Conservation (phyloP, 1,284 basidiomycete genomes). For the Jaminaea rosea region DNA sequence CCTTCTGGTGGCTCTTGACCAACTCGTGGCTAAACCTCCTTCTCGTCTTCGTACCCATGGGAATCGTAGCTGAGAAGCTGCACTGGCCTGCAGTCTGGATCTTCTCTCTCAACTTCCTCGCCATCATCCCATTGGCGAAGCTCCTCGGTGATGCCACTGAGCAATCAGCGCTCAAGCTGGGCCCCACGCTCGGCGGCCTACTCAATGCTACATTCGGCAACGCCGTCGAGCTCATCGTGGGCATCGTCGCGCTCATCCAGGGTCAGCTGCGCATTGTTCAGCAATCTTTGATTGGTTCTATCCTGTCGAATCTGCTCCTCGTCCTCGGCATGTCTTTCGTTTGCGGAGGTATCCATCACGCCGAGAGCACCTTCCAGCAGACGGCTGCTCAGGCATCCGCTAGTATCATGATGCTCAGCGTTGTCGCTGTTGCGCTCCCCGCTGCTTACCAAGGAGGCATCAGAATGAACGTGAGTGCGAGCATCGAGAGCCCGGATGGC, state of each 20-base stretch:
- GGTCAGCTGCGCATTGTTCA: constrained; percentile 43
- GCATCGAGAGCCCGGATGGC: too few relatives aligned
- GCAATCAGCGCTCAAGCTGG: constrained; percentile 37
- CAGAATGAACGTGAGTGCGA: constrained; percentile 12
- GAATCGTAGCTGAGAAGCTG: constrained; percentile 31
- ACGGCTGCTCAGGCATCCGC: constrained; percentile 43
- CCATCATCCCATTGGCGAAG: constrained; percentile 45
- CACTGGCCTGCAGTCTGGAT: constrained; percentile 39
- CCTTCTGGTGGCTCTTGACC: constrained; percentile 37
- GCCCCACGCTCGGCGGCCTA: constrained; percentile 42
- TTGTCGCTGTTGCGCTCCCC: constrained; percentile 83
- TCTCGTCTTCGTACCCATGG: constrained; percentile 45
- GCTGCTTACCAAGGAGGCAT: constrained; percentile 62
- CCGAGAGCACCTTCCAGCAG: constrained; percentile 41
- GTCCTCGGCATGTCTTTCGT: constrained; percentile 43
- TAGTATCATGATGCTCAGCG: constrained; percentile 71
- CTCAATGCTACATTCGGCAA: constrained; percentile 46
- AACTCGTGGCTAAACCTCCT: constrained; percentile 38
- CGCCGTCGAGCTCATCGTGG: constrained; percentile 46
- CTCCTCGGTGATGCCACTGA: constrained; percentile 45
- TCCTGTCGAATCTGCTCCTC: constrained; percentile 42
- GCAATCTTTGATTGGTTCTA: constrained; percentile 40
- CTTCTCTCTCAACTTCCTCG: constrained; percentile 43
- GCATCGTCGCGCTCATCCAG: constrained; percentile 60
- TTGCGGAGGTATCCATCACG: constrained; percentile 42